phyloP scores from a whole-genome alignment of 2,329 filamentous ascomycete genomes.

The Fragosphaeria purpurea region DNA sequence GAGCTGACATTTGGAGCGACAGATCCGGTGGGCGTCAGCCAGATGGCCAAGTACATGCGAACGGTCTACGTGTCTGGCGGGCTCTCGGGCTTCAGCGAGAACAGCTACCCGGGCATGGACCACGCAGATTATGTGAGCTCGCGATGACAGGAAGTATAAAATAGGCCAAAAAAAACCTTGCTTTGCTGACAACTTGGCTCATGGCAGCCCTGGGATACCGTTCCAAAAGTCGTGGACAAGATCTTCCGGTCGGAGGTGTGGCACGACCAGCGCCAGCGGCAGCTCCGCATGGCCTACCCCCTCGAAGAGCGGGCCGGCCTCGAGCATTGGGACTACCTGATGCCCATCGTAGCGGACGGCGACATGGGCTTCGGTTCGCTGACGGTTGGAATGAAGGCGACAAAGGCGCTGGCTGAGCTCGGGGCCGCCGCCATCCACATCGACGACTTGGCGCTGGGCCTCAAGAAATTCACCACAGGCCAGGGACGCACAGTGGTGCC shows the following conservation, averaged over 20 bases:
- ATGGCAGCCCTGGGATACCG: conserved; percentile 25
- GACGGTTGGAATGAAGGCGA: conserved; percentile 30
- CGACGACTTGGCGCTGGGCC: conserved; percentile 31
- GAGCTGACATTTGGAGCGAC: conserved; percentile 30
- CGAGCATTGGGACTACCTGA: conserved; percentile 28
- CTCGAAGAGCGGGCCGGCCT: conserved; percentile 20
- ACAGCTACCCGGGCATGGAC: conserved; percentile 27
- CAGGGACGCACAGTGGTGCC: conserved; percentile 30
- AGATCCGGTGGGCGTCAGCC: conserved; percentile 23
- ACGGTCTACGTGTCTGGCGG: conserved; percentile 32
- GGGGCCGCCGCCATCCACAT: conserved; percentile 34
- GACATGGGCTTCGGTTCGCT: conserved; percentile 33
- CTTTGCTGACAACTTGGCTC: too few species aligned
- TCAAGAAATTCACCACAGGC: conserved; percentile 33
- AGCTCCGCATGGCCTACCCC: conserved; percentile 24
- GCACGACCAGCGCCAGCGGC: conserved; percentile 29
- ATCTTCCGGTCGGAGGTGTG: conserved; percentile 30
- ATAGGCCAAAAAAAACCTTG: too few species aligned
- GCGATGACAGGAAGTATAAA: too few species aligned
- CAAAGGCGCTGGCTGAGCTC: conserved; percentile 29
- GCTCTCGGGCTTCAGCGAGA: conserved; percentile 28
- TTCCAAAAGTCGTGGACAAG: conserved; percentile 29
- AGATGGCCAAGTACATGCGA: conserved; percentile 28
- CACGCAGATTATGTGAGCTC: conserved; percentile 25
- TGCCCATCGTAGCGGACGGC: conserved; percentile 30